Percentiles rank a stretch among this genome's conserved stretches.
Evolutionary conservation across 176 grass and related monocot genomes (phyloP).

Genomic region (Oryza meyeriana): DNA sequence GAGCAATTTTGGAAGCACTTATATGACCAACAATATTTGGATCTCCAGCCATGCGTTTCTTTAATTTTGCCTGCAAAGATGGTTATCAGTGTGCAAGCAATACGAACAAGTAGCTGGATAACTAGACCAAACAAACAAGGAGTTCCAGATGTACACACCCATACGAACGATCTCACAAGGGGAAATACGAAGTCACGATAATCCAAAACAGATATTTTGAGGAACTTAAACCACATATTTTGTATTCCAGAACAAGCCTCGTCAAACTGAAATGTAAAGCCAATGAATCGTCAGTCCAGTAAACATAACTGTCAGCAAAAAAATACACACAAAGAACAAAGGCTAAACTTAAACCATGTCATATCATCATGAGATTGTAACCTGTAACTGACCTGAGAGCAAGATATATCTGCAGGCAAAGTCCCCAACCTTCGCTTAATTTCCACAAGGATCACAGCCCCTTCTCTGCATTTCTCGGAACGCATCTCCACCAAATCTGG

Average conservation of each 20-base stretch:
- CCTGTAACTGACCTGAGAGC: background rate
- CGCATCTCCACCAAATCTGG: conserved; percentile 5
- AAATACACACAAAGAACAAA: background rate
- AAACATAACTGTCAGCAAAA: background rate
- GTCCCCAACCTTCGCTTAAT: conserved; percentile 3
- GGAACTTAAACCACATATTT: conserved; percentile 17
- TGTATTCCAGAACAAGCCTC: background rate
- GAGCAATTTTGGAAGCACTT: background rate
- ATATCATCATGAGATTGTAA: background rate
- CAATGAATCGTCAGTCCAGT: conserved; percentile 4
- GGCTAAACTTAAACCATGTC: conserved; percentile 20
- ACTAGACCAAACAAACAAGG: background rate
- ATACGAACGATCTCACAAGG: conserved; percentile 19
- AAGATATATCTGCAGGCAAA: background rate
- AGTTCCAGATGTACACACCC: conserved; percentile 17
- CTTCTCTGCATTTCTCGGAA: conserved; percentile 5
- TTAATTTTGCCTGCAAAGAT: conserved; percentile 7
- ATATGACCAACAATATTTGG: background rate
- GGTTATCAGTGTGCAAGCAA: background rate
- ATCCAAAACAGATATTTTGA: conserved; percentile 5
- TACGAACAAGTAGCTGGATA: background rate
- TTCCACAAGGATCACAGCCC: background rate
- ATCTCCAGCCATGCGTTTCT: background rate
- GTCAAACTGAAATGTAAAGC: conserved; percentile 6
- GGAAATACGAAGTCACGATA: conserved; percentile 21